Conservation (phyloP, 345 rosid genomes). For the Cochlearia excelsa region DNA sequence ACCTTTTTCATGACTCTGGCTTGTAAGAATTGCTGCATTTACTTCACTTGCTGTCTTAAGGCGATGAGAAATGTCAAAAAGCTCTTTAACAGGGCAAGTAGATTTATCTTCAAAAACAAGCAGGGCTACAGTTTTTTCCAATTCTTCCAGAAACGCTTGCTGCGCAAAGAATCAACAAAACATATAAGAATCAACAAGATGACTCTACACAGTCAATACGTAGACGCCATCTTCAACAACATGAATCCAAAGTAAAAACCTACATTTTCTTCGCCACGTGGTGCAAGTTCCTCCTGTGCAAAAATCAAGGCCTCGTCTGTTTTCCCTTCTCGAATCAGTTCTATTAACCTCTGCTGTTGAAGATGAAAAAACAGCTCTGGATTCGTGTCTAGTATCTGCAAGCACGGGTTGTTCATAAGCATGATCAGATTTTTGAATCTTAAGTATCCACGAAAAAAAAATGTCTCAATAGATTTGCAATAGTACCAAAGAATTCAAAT, state of each 20-base stretch:
- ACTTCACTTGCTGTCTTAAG: slow-evolving; percentile 94
- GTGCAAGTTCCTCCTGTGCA: slow-evolving; percentile 99
- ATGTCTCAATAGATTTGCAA: slow-evolving; percentile 6
- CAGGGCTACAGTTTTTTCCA: slow-evolving; percentile 92
- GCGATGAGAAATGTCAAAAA: slow-evolving; percentile 87
- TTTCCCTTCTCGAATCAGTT: slow-evolving; percentile 85
- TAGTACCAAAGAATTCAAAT: slow-evolving; percentile 81
- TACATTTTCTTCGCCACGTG: slow-evolving; percentile 95
- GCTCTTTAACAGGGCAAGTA: slow-evolving; percentile 85
- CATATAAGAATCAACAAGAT: no score
- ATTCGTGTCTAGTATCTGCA: slow-evolving; percentile 85
- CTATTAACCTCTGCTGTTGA: slow-evolving; percentile 96
- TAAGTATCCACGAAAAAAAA: no score
- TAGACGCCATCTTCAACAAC: no score
- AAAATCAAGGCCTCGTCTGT: slow-evolving; percentile 92
- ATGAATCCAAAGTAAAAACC: no score
- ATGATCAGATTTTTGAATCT: background rate
- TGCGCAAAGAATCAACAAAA: slow-evolving; percentile 22
- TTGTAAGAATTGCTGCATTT: slow-evolving; percentile 95
- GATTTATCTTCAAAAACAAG: slow-evolving; percentile 90
- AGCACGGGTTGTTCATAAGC: background rate
- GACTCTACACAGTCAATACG: no score
- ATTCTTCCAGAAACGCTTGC: slow-evolving; percentile 87
- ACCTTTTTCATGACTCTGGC: slow-evolving; percentile 99
- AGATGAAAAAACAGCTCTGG: slow-evolving; percentile 98